Evolutionary conservation across 352 stramenopile species (phyloP).

Genomic region (Thalassiosira hispida): DNA sequence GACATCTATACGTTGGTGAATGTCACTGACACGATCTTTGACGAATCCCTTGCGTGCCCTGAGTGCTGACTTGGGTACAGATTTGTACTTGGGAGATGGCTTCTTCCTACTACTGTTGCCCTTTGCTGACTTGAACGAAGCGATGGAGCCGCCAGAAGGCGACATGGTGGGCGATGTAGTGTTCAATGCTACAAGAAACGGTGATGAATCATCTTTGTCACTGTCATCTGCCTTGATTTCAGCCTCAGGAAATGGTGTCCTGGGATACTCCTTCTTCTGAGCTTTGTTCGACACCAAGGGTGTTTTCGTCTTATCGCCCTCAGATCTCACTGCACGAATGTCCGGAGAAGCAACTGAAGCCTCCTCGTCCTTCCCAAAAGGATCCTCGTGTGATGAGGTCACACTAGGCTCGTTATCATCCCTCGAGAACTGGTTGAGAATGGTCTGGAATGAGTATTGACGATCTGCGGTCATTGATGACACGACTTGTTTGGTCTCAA

Average conservation of each 20-base stretch:
- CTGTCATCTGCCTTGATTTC: not conserved
- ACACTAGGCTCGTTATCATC: not conserved
- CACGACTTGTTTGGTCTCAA: conserved; percentile 35
- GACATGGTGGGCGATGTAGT: conserved; percentile 1
- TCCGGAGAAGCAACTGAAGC: not conserved
- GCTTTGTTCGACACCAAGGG: conserved; percentile 27
- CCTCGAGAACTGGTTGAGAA: conserved; percentile 22
- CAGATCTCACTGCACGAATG: not conserved
- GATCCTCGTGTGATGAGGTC: no score
- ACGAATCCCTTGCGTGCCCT: conserved; percentile 50
- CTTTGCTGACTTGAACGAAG: conserved; percentile 16
- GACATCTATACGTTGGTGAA: conserved; percentile 35
- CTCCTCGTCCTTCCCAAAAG: no score
- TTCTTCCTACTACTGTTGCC: conserved; percentile 27
- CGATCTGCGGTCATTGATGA: conserved; percentile 37
- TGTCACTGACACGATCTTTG: conserved; percentile 42
- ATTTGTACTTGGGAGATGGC: conserved; percentile 29
- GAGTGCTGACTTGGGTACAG: conserved; percentile 52
- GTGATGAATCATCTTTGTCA: not conserved
- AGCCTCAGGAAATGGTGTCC: conserved; percentile 41
- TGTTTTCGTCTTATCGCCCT: conserved; percentile 22
- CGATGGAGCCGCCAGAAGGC: conserved; percentile 10
- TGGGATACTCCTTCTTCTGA: conserved; percentile 36
- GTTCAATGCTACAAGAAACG: not conserved
- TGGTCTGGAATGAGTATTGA: conserved; percentile 41